Conservation (phyloP, 768 basidiomycete species). For the Termitomyces sp. region DNA sequence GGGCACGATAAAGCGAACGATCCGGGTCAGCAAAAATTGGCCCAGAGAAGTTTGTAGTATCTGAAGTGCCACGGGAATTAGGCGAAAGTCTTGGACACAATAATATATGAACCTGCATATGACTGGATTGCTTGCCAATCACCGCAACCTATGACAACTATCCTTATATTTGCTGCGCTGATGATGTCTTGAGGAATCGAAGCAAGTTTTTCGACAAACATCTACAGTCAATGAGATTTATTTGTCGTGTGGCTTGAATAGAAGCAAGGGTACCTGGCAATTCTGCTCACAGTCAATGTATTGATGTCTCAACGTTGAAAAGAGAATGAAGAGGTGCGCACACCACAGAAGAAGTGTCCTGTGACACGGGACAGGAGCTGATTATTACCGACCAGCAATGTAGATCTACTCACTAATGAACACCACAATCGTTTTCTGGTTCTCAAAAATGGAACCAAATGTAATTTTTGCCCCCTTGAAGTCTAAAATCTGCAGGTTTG, state of each 20-base stretch:
- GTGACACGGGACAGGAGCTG: not conserved
- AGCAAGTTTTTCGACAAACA: slow-evolving; percentile 43
- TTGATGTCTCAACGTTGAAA: not conserved
- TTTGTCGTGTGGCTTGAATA: not conserved
- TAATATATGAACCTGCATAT: slow-evolving; percentile 35
- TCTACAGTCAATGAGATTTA: slow-evolving; percentile 19
- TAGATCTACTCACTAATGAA: slow-evolving; percentile 46
- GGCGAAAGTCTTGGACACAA: not conserved
- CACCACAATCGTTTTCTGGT: slow-evolving; percentile 50
- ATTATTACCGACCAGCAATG: not conserved
- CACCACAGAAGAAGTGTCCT: slow-evolving; percentile 68
- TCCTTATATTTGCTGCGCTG: slow-evolving; percentile 28
- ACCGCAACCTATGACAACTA: slow-evolving; percentile 58
- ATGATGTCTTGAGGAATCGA: slow-evolving; percentile 34
- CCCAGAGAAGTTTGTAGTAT: slow-evolving; percentile 38
- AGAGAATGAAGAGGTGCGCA: slow-evolving; percentile 22
- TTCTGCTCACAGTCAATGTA: slow-evolving; percentile 15
- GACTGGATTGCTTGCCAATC: slow-evolving; percentile 42
- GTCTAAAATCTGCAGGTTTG: slow-evolving; percentile 37
- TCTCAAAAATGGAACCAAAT: slow-evolving; percentile 47
- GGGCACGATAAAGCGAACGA: slow-evolving; percentile 46
- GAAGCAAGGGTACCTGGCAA: slow-evolving; percentile 30
- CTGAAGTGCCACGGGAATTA: slow-evolving; percentile 18
- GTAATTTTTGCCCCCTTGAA: slow-evolving; percentile 35
- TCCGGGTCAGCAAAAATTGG: slow-evolving; percentile 62